Percentiles rank a stretch among this genome's conserved stretches.
Evolutionary conservation across 192 early-diverging fungal genomes (phyloP).

Genomic region (Podochytrium sp.): DNA sequence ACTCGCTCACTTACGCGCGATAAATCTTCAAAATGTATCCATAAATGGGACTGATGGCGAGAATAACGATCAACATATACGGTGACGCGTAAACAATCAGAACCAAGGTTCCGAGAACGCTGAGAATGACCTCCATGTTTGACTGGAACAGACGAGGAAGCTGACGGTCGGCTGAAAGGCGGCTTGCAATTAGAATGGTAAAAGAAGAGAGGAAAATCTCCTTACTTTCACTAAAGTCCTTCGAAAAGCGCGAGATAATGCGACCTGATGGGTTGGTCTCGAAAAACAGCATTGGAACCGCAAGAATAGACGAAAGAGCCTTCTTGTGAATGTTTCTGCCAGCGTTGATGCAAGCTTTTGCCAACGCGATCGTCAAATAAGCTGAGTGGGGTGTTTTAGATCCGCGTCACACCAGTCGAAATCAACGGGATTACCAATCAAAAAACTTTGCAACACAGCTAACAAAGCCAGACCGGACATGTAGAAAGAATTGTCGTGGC

Average conservation of each 20-base stretch:
- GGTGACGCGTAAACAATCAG: conserved; percentile 10
- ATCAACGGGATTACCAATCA: background rate
- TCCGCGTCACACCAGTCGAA: conserved; percentile 61
- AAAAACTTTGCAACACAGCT: background rate
- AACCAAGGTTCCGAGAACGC: background rate
- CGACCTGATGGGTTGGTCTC: conserved; percentile 70
- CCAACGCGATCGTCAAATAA: background rate
- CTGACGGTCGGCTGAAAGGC: conserved; percentile 56
- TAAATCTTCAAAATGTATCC: background rate
- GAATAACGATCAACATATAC: conserved; percentile 9
- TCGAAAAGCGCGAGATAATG: conserved; percentile 61
- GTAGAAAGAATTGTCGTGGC: background rate
- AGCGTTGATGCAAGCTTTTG: background rate
- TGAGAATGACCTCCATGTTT: background rate
- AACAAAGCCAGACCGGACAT: background rate
- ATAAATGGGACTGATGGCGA: background rate
- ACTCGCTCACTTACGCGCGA: too few species aligned
- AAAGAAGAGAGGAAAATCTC: conserved; percentile 12
- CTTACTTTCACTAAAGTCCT: conserved; percentile 54
- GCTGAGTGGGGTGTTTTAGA: conserved; percentile 60
- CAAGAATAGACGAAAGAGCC: conserved; percentile 62
- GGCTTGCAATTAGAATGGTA: conserved; percentile 53
- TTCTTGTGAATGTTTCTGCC: conserved; percentile 56
- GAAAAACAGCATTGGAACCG: conserved; percentile 76
- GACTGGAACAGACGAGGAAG: conserved; percentile 61